A percentile compares a stretch with the other conserved stretches of the same genome.
Evolutionary conservation across 2,329 filamentous ascomycete genomes (phyloP).

Genomic region (Eutypella sp.): DNA sequence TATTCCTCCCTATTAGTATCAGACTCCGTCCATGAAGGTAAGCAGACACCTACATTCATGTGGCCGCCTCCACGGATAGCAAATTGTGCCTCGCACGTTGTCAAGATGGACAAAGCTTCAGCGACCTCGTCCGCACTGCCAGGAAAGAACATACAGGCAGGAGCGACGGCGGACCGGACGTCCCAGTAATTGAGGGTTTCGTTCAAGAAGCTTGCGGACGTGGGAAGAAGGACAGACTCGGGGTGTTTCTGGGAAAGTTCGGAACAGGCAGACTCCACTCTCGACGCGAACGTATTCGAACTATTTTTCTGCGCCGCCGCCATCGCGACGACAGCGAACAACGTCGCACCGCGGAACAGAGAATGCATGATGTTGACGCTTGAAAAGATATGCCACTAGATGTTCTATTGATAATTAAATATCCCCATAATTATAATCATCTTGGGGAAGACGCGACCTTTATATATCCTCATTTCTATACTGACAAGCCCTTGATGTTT

Average conservation of each 20-base stretch:
- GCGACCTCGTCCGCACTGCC: conserved; percentile 3
- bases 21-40: background rate
- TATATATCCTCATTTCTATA: too few species aligned
- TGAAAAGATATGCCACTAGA: too few species aligned
- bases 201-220: background rate
- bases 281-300: background rate
- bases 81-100: conserved; percentile 16
- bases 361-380: background rate
- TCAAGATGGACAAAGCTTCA: background rate
- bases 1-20: background rate
- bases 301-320: background rate
- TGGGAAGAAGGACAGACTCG: background rate
- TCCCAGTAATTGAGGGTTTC: conserved; percentile 1
- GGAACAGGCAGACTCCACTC: background rate
- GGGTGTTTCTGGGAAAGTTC: background rate
- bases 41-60: conserved; percentile 13
- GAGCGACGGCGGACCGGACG: conserved; percentile 3
- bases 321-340: background rate
- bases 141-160: conserved; percentile 7
- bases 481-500: too few species aligned
- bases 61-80: conserved; percentile 21
- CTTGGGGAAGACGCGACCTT: too few species aligned
- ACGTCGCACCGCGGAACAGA: background rate
- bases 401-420: too few species aligned
- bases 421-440: too few species aligned